These are phyloP conservation scores for Schwanniomyces yamadae DNA, from an alignment of 805 yeast genomes.

Conservation along the genomic window DNA sequence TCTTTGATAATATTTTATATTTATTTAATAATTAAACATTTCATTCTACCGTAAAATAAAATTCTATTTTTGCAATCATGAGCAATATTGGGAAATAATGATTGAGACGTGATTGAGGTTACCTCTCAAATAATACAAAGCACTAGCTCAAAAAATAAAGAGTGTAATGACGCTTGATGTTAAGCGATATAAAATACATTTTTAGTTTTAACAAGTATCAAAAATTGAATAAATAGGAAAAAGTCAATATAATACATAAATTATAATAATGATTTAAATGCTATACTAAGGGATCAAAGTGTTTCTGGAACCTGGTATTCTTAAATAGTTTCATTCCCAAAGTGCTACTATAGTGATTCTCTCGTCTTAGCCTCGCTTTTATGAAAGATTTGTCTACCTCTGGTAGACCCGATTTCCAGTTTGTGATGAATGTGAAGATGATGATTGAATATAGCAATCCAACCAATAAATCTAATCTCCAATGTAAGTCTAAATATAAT, in stretches of 20 bases:
- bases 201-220: too few species aligned
- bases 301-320: conserved; percentile 46
- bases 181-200: too few species aligned
- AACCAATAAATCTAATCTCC: conserved; percentile 58
- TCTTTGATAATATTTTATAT: too few species aligned
- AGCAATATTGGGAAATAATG: too few species aligned
- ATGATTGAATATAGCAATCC: conserved; percentile 55
- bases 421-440: conserved; percentile 39
- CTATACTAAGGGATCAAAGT: conserved; percentile 51
- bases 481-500: conserved; percentile 71
- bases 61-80: too few species aligned
- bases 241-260: neutral
- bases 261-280: neutral
- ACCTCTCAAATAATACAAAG: too few species aligned
- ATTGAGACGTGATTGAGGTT: too few species aligned
- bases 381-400: conserved; percentile 37
- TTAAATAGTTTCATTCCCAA: conserved; percentile 67
- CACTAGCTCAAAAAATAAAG: too few species aligned
- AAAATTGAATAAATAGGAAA: too few species aligned
- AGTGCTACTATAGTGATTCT: conserved; percentile 43
- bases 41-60: too few species aligned
- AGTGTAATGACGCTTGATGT: too few species aligned
- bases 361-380: conserved; percentile 37
- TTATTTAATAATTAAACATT: too few species aligned
- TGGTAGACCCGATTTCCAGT: conserved; percentile 25